Evolutionary conservation across 2,329 filamentous ascomycete species (phyloP).

Genomic region (Geoglossum cookeanum): DNA sequence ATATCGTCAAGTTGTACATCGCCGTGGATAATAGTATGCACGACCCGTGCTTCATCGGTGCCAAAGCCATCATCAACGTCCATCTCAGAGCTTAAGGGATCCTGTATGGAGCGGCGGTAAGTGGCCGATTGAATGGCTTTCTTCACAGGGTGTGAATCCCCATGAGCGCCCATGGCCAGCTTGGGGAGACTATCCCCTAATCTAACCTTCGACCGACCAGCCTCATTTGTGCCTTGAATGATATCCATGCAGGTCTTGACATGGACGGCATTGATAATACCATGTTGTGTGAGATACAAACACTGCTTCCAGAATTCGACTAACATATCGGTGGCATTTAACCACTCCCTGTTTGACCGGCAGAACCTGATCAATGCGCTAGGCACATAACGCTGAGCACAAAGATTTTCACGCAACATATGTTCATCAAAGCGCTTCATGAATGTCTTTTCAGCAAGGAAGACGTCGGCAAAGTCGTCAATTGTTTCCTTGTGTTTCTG

Average conservation of each 20-base stretch:
- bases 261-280: neutral
- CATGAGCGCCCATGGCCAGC: neutral
- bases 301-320: constrained; percentile 6
- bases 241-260: constrained; percentile 1
- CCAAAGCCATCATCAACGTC: neutral
- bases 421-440: constrained; percentile 20
- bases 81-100: neutral
- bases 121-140: neutral
- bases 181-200: neutral
- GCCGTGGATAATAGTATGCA: neutral
- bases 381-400: constrained; percentile 16
- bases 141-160: neutral
- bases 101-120: neutral
- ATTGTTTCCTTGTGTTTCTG: constrained; percentile 15
- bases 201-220: neutral
- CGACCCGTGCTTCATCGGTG: neutral
- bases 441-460: constrained; percentile 16
- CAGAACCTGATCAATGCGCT: constrained; percentile 23
- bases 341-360: constrained; percentile 4
- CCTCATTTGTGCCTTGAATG: neutral
- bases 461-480: constrained; percentile 12
- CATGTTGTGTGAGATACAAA: constrained; percentile 2
- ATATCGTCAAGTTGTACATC: neutral
- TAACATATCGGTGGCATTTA: constrained; percentile 2
- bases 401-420: constrained; percentile 19